Percentiles rank a stretch among this genome's conserved stretches.
Conservation (phyloP, 2,329 filamentous ascomycete genomes). For the Blastomyces emzantsi region DNA sequence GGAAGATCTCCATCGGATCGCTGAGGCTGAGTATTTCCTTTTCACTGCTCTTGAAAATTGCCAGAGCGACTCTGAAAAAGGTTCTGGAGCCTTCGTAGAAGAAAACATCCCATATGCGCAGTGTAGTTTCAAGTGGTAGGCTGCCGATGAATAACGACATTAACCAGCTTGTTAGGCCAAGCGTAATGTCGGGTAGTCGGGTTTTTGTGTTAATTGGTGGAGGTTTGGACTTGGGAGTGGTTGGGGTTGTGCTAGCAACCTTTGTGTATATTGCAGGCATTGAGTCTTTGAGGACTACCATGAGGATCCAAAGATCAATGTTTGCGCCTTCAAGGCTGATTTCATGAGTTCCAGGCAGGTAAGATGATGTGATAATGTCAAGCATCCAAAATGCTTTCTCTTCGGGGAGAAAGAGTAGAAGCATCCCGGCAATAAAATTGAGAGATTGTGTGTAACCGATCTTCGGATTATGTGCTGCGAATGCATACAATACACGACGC, state of each 20-base stretch:
- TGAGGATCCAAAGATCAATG: constrained; percentile 86
- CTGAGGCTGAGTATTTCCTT: constrained; percentile 65
- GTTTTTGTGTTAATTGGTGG: constrained; percentile 35
- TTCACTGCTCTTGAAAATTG: constrained; percentile 86
- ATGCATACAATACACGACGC: constrained; percentile 77
- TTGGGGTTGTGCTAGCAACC: constrained; percentile 60
- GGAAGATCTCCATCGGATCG: constrained; percentile 93
- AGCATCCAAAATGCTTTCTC: constrained; percentile 90
- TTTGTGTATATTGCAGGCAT: constrained; percentile 81
- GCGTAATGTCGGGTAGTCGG: constrained; percentile 75
- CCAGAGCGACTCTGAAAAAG: constrained; percentile 80
- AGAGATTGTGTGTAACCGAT: constrained; percentile 95
- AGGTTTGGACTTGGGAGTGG: constrained; percentile 31
- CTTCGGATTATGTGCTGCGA: constrained; percentile 78
- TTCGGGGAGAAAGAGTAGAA: constrained; percentile 83
- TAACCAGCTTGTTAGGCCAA: constrained; percentile 94
- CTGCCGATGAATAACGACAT: constrained; percentile 96
- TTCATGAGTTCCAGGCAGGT: constrained; percentile 86
- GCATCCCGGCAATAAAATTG: constrained; percentile 84
- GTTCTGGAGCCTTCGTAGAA: constrained; percentile 95
- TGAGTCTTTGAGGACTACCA: constrained; percentile 73
- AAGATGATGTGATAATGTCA: constrained; percentile 80
- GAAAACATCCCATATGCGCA: constrained; percentile 91
- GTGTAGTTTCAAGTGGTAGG: constrained; percentile 79
- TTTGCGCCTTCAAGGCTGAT: constrained; percentile 85